phyloP scores from a whole-genome alignment of 345 rosid genomes.

The Cochlearia excelsa region DNA sequence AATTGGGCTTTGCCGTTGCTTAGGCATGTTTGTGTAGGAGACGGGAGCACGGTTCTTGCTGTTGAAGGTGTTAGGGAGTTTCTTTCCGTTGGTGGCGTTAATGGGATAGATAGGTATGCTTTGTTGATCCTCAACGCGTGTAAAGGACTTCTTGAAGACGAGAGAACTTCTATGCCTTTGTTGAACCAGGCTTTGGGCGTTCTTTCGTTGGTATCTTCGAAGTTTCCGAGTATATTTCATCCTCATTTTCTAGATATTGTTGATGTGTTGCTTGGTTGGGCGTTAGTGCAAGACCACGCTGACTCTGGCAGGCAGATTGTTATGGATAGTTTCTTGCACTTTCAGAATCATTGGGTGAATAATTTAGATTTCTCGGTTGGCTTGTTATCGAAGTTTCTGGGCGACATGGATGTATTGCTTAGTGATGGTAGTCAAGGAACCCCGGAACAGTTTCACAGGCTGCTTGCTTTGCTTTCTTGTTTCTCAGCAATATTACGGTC shows the following conservation, averaged over 20 bases:
- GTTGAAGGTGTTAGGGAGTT: slow-evolving; percentile 78
- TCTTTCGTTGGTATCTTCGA: slow-evolving; percentile 68
- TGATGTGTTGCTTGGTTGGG: slow-evolving; percentile 97
- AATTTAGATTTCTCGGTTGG: slow-evolving; percentile 80
- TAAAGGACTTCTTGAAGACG: slow-evolving; percentile 88
- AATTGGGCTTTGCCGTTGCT: slow-evolving; percentile 84
- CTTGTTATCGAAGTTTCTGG: slow-evolving; percentile 69
- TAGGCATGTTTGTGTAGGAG: slow-evolving; percentile 58
- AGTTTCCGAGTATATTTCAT: slow-evolving; percentile 68
- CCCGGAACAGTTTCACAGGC: slow-evolving; percentile 63
- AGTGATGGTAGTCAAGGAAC: slow-evolving; percentile 73
- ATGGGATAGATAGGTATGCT: slow-evolving; percentile 74
- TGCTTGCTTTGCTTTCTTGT: slow-evolving; percentile 92
- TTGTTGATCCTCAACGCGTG: slow-evolving; percentile 74
- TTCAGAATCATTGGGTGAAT: slow-evolving; percentile 90
- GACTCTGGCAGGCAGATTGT: slow-evolving; percentile 71
- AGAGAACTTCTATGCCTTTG: slow-evolving; percentile 79
- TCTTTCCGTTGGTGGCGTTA: slow-evolving; percentile 66
- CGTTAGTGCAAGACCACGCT: slow-evolving; percentile 72
- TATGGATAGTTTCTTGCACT: slow-evolving; percentile 85
- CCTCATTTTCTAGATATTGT: slow-evolving; percentile 87
- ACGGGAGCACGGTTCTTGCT: slow-evolving; percentile 63
- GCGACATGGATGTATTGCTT: slow-evolving; percentile 83
- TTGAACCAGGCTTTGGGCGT: slow-evolving; percentile 57
- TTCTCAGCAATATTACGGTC: slow-evolving; percentile 79